Base-by-base conservation (phyloP, 2,329 filamentous ascomycete genomes). In the Plectosphaerella cucumerina region DNA sequence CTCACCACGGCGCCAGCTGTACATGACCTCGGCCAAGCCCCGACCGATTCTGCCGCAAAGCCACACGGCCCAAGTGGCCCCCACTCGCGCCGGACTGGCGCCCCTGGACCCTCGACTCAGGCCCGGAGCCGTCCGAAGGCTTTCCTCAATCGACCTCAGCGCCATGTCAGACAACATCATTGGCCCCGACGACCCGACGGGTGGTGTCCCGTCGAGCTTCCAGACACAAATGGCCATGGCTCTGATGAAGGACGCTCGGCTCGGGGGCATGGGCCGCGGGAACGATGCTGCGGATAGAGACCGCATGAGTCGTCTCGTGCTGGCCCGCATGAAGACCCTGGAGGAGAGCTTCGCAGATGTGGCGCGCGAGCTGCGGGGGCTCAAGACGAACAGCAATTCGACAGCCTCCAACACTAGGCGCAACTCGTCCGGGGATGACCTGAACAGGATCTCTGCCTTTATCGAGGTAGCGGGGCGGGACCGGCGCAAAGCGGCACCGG, bases 311-410 rank as follows among this genome's bases (percentile, higher is more conserved):
- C 82, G 90, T 50, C 78, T 96, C 44, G 87, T 97, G 69, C 74
- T 97, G 44, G 90, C 90, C 9, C 78, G 90, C 33, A 97, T 97
- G 90, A 94, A 94, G 66, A 93, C 87, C 8, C 77, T 97, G 2
- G 92, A 97, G 65, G 90, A 96, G 68, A 87, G 91, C 14, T 93
- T 97, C 66, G 81, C 87, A 3, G 90, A 96, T 53, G 86, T 96
- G n/a, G 81, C 91, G 51, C 84, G 82, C 55, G 90, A 94, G 66
- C 86, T 96, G 65, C 84, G 88, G 55, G 82, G 84, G 56, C 70
- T 81, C 65, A 81, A 74, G 68, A 68, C 66, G 56, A 70, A 67
- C 44, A 64, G 67, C 44, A 71, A 68, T 37, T 73, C 70, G 26
- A 74, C 70, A n/a, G 68, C 68, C 33, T 71, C 73, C 3, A 71